These are phyloP conservation scores for Trebouxia sp. DNA, from an alignment of 139 green algal genomes.

Conservation along the genomic window DNA sequence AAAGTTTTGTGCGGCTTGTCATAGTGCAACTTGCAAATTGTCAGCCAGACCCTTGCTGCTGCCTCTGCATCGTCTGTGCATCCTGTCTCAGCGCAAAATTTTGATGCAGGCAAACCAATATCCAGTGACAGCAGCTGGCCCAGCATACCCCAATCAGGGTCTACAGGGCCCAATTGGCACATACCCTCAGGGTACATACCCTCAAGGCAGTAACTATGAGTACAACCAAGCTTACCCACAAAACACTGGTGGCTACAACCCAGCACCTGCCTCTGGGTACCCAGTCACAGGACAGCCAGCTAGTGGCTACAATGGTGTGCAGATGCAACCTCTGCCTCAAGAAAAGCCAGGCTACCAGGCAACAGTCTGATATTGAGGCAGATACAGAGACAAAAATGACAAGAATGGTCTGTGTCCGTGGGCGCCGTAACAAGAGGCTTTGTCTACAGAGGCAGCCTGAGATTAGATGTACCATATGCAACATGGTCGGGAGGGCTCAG, in stretches of 20 bases:
- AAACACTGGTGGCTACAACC: conserved; percentile 3
- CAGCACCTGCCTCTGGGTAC: conserved; percentile 1
- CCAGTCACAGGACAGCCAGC: not conserved
- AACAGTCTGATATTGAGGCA: too few relatives aligned
- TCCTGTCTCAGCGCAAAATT: too few relatives aligned
- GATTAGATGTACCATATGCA: too few relatives aligned
- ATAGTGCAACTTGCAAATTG: too few relatives aligned
- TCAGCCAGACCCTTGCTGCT: too few relatives aligned
- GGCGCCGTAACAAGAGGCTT: too few relatives aligned
- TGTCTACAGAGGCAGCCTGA: too few relatives aligned
- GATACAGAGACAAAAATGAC: too few relatives aligned
- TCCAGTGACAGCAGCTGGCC: not conserved
- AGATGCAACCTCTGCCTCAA: conserved; percentile 1
- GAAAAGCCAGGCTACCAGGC: conserved; percentile 18
- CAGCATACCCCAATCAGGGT: not conserved
- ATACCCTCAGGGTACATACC: not conserved
- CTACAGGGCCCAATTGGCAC: not conserved
- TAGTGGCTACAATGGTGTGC: conserved; percentile 1
- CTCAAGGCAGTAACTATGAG: not conserved
- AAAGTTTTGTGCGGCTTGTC: too few relatives aligned
- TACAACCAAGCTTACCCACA: conserved; percentile 5
- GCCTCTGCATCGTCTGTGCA: too few relatives aligned
- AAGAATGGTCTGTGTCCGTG: too few relatives aligned
- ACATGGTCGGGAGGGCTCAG: too few relatives aligned
- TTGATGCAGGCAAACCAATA: not conserved